These are phyloP conservation scores for Heliophila coronopifolia DNA, from an alignment of 441 rosid species.

Conservation along the genomic window DNA sequence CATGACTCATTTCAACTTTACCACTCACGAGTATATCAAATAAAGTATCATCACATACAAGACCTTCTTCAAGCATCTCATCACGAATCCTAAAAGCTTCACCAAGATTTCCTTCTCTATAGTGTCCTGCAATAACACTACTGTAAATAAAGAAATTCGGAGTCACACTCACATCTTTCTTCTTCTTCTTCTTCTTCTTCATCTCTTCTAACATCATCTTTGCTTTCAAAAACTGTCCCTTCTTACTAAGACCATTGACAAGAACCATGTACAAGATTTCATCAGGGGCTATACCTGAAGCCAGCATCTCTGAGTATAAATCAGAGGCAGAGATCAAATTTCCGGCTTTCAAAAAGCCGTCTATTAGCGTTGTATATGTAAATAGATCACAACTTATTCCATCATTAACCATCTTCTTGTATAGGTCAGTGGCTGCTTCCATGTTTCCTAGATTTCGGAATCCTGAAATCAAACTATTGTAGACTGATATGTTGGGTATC, in stretches of 20 bases:
- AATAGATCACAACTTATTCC: conserved; percentile 41
- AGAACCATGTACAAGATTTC: conserved; percentile 50
- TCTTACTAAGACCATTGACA: conserved; percentile 46
- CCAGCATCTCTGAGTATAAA: conserved; percentile 61
- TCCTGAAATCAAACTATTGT: conserved; percentile 51
- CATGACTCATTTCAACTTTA: conserved; percentile 14
- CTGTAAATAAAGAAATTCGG: conserved; percentile 52
- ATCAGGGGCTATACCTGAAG: conserved; percentile 56
- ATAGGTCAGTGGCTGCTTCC: conserved; percentile 46
- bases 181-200: conserved; percentile 45
- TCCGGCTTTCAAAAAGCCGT: conserved; percentile 58
- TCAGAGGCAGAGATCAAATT: conserved; percentile 53
- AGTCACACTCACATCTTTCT: conserved; percentile 27
- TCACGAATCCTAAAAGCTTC: conserved; percentile 61
- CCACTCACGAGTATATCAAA: conserved; percentile 56
- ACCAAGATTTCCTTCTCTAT: conserved; percentile 52
- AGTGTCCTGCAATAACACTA: conserved; percentile 49
- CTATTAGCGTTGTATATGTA: conserved; percentile 56
- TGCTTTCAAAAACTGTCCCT: conserved; percentile 57
- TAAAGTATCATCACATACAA: conserved; percentile 48
- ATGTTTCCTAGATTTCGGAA: conserved; percentile 42
- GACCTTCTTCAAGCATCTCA: conserved; percentile 72
- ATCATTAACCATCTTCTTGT: conserved; percentile 50
- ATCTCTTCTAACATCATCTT: conserved; percentile 48
- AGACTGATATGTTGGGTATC: conserved; percentile 41